A percentile compares a stretch with the other conserved stretches of the same genome.
These are phyloP conservation scores for Dissoconium aciculare DNA, from an alignment of 2,329 filamentous ascomycete genomes.

Conservation along the genomic window DNA sequence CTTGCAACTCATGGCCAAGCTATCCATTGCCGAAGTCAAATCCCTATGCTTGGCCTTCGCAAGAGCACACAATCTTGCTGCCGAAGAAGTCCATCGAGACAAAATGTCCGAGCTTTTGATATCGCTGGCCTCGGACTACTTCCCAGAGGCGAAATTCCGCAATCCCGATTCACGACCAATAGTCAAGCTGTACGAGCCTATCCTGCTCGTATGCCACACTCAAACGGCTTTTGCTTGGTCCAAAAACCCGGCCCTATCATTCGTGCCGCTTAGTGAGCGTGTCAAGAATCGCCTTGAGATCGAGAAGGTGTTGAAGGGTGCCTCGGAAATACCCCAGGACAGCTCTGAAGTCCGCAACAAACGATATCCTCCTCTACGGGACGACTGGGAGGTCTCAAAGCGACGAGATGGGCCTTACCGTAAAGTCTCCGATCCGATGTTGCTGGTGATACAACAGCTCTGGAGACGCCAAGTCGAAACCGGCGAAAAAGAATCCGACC, in stretches of 20 bases:
- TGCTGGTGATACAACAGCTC: too few species aligned
- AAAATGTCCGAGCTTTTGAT: slow-evolving; percentile 10
- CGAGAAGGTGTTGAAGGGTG: not conserved
- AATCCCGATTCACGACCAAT: slow-evolving; percentile 11
- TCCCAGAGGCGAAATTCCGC: slow-evolving; percentile 4
- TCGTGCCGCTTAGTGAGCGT: not conserved
- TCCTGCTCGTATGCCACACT: slow-evolving; percentile 12
- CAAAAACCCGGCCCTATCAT: slow-evolving; percentile 2
- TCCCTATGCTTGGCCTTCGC: slow-evolving; percentile 9
- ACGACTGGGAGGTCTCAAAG: too few species aligned
- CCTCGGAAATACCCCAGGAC: too few species aligned
- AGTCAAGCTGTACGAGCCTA: slow-evolving; percentile 3
- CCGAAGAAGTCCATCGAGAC: slow-evolving; percentile 4
- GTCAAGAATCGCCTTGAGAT: not conserved
- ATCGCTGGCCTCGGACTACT: slow-evolving; percentile 6
- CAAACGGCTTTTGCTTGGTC: slow-evolving; percentile 4
- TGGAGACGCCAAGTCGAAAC: too few species aligned
- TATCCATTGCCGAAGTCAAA: slow-evolving; percentile 13
- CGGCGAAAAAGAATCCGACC: too few species aligned
- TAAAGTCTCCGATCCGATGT: too few species aligned
- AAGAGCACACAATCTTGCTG: slow-evolving; percentile 3
- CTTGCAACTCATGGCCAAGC: slow-evolving; percentile 7
- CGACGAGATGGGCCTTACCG: too few species aligned
- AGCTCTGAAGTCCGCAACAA: too few species aligned
- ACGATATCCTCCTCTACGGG: too few species aligned